Evolutionary conservation across 345 rosid genomes (phyloP).

Genomic region (Streptanthus diversifolius): DNA sequence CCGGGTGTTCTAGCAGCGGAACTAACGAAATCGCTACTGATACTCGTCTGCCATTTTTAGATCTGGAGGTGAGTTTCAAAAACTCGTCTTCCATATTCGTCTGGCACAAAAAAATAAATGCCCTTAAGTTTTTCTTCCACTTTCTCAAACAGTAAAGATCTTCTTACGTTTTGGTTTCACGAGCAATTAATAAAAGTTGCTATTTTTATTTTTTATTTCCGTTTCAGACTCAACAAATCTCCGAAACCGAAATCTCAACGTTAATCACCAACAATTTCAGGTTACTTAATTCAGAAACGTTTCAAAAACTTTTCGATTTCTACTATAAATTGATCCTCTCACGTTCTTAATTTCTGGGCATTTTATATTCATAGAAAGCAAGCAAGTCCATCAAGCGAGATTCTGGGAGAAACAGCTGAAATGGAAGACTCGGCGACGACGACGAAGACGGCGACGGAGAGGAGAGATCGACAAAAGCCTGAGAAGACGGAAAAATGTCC

Average conservation of each 20-base stretch:
- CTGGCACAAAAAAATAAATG: constrained; percentile 16
- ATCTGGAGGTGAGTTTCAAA: constrained; percentile 48
- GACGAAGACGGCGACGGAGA: constrained; percentile 14
- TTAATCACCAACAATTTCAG: constrained; percentile 27
- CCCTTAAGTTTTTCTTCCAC: neutral
- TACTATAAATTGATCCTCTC: constrained; percentile 1
- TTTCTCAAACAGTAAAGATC: neutral
- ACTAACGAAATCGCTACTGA: constrained; percentile 36
- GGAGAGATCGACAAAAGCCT: neutral
- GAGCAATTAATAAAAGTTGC: neutral
- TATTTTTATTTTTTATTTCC: neutral
- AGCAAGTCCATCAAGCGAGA: constrained; percentile 23
- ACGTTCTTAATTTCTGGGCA: neutral
- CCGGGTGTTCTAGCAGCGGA: constrained; percentile 41
- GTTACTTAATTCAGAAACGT: neutral
- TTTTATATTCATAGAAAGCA: neutral
- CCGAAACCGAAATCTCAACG: constrained; percentile 26
- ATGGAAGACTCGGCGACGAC: constrained; percentile 30
- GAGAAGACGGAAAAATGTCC: constrained; percentile 20
- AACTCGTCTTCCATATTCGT: neutral
- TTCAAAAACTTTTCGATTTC: neutral
- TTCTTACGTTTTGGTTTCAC: neutral
- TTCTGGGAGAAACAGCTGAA: constrained; percentile 18
- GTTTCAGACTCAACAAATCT: constrained; percentile 21
- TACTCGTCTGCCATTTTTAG: constrained; percentile 32